Percentiles rank a stretch among this genome's conserved stretches.
Evolutionary conservation across 768 basidiomycete genomes (phyloP).

Genomic region (Tylopilus sp.): DNA sequence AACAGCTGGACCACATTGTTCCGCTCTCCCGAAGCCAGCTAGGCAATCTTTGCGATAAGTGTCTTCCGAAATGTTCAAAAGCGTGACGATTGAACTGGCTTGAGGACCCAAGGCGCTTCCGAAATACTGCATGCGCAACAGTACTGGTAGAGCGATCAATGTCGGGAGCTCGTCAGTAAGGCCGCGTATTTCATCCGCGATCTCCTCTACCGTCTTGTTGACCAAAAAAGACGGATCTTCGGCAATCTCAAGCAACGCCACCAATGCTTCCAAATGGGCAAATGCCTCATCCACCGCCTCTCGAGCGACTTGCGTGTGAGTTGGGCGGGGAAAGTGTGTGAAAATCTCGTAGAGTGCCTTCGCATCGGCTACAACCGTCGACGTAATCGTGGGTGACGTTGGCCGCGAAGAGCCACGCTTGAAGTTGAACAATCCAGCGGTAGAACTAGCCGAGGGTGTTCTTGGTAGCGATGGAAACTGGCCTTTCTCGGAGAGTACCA

Average conservation of each 20-base stretch:
- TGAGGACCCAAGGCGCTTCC: neutral
- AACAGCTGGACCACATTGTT: conserved; percentile 63
- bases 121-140: conserved; percentile 47
- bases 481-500: conserved; percentile 38
- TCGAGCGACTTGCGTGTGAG: conserved; percentile 53
- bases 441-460: conserved; percentile 55
- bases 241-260: conserved; percentile 53
- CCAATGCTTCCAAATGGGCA: conserved; percentile 56
- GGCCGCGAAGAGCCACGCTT: conserved; percentile 68
- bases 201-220: conserved; percentile 23
- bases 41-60: conserved; percentile 69
- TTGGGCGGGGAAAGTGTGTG: conserved; percentile 57
- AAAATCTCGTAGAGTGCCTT: conserved; percentile 62
- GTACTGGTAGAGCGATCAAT: conserved; percentile 68
- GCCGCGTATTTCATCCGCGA: conserved; percentile 42
- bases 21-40: conserved; percentile 73
- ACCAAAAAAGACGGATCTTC: conserved; percentile 27
- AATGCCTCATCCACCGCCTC: conserved; percentile 83
- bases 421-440: conserved; percentile 57
- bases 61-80: conserved; percentile 57
- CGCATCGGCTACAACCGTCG: conserved; percentile 55
- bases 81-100: conserved; percentile 41
- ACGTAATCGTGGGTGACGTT: conserved; percentile 47
- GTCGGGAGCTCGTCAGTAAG: conserved; percentile 67
- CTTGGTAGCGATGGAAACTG: conserved; percentile 37